Percentiles rank a stretch among this genome's conserved stretches.
Evolutionary conservation across 176 grass and related monocot species (phyloP).

Genomic region (Paspalum vaginatum): DNA sequence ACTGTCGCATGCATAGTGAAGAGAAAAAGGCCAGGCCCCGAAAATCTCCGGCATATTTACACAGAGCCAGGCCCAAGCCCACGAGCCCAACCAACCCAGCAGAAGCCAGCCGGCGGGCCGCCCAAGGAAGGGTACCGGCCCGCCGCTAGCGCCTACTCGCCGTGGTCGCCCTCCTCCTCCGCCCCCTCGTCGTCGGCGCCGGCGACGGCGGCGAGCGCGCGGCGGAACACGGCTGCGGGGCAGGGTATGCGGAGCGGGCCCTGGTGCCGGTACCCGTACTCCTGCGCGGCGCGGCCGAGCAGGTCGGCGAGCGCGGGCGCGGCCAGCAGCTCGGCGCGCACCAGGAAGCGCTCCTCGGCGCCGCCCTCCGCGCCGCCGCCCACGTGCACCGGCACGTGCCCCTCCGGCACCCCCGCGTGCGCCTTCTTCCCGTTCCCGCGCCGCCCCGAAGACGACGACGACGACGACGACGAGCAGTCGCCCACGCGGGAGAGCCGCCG

Average conservation of each 20-base stretch:
- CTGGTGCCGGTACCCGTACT: slow-evolving; percentile 77
- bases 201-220: slow-evolving; percentile 44
- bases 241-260: slow-evolving; percentile 78
- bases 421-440: too few relatives aligned
- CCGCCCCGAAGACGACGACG: neutral
- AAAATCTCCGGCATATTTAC: too few relatives aligned
- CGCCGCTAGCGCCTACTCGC: neutral
- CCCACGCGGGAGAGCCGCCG: slow-evolving; percentile 67
- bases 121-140: too few relatives aligned
- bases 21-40: too few relatives aligned
- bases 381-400: slow-evolving; percentile 78
- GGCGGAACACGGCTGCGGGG: slow-evolving; percentile 58
- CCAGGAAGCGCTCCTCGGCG: slow-evolving; percentile 71
- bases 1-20: too few relatives aligned
- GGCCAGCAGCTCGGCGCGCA: slow-evolving; percentile 64
- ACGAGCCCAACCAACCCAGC: too few relatives aligned
- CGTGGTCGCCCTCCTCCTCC: neutral
- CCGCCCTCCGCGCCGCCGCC: slow-evolving; percentile 41
- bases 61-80: too few relatives aligned
- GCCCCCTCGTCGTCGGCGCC: neutral
- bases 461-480: slow-evolving; percentile 42
- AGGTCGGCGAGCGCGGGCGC: slow-evolving; percentile 70
- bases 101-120: too few relatives aligned
- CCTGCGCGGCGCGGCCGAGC: slow-evolving; percentile 61
- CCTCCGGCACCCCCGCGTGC: slow-evolving; percentile 47